Evolutionary conservation across 345 rosid species (phyloP).

Genomic region (Geranium brycei): DNA sequence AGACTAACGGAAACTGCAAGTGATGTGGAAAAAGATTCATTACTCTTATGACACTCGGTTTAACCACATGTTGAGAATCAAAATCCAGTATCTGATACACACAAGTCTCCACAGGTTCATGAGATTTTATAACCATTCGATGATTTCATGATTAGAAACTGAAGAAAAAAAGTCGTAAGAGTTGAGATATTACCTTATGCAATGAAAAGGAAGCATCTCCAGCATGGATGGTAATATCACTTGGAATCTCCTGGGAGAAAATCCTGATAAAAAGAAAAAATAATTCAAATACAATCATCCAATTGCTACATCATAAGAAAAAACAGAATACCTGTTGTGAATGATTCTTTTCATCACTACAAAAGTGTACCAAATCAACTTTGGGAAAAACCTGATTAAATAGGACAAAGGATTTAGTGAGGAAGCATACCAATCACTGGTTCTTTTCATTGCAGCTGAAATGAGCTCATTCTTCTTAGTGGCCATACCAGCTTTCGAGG

Average conservation of each 20-base stretch:
- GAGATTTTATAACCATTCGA: too few relatives aligned
- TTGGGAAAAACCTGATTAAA: neutral
- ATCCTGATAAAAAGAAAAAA: conserved; percentile 44
- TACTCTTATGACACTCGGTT: neutral
- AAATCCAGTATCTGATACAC: neutral
- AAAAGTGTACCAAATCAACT: too few relatives aligned
- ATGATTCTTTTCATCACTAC: too few relatives aligned
- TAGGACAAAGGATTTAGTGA: conserved; percentile 1
- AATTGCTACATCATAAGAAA: neutral
- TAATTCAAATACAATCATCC: neutral
- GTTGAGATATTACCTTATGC: conserved; percentile 48
- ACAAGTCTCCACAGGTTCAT: too few relatives aligned
- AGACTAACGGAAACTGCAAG: conserved; percentile 70
- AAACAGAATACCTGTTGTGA: neutral
- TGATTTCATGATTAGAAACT: too few relatives aligned
- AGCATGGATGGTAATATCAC: conserved; percentile 68
- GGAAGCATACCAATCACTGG: conserved; percentile 61
- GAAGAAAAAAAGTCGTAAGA: neutral
- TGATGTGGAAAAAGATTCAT: neutral
- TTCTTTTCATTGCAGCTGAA: conserved; percentile 83
- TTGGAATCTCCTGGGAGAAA: conserved; percentile 86
- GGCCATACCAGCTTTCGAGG: conserved; percentile 31
- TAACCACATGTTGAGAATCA: neutral
- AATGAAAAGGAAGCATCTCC: conserved; percentile 67
- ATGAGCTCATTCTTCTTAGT: conserved; percentile 66